A percentile compares a stretch with the other conserved stretches of the same genome.
Conservation (phyloP, 1,284 basidiomycete genomes). For the Austroboletus sp. region DNA sequence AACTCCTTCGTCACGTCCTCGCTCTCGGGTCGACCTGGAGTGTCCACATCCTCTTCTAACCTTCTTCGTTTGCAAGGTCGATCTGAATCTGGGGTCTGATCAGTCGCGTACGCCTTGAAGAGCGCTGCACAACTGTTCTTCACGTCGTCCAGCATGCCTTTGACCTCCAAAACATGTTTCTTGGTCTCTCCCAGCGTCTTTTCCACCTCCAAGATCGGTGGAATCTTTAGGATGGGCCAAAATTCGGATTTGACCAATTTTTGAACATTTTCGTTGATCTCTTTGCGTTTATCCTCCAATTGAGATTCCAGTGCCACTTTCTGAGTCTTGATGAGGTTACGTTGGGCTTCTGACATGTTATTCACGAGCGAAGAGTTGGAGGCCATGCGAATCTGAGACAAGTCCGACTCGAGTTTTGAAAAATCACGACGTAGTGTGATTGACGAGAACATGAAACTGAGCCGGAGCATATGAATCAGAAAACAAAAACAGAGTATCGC, state of each 20-base stretch:
- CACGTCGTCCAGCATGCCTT: constrained; percentile 21
- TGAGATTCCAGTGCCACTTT: constrained; percentile 21
- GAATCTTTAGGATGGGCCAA: constrained; percentile 24
- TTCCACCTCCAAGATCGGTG: constrained; percentile 28
- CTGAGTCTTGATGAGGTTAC: constrained; percentile 15
- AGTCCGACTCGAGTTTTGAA: constrained; percentile 27
- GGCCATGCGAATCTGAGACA: constrained; percentile 19
- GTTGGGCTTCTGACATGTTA: constrained; percentile 14
- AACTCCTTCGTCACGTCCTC: constrained; percentile 27
- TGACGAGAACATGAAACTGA: constrained; percentile 30
- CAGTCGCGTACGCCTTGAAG: constrained; percentile 15
- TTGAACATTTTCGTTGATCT: constrained; percentile 26
- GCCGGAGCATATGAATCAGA: constrained; percentile 1
- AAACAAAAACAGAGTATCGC: neutral
- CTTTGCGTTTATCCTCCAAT: constrained; percentile 24
- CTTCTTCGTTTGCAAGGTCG: constrained; percentile 39
- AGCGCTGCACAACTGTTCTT: constrained; percentile 21
- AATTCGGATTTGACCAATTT: constrained; percentile 26
- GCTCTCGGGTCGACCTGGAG: neutral
- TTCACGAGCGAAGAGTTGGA: constrained; percentile 17
- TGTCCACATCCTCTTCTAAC: constrained; percentile 19
- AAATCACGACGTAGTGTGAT: constrained; percentile 29
- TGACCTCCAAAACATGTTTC: constrained; percentile 27
- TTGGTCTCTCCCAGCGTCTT: constrained; percentile 22
- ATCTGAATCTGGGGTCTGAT: constrained; percentile 18